phyloP scores from a whole-genome alignment of 768 basidiomycete species.

The Rhodotorula paludigena region DNA sequence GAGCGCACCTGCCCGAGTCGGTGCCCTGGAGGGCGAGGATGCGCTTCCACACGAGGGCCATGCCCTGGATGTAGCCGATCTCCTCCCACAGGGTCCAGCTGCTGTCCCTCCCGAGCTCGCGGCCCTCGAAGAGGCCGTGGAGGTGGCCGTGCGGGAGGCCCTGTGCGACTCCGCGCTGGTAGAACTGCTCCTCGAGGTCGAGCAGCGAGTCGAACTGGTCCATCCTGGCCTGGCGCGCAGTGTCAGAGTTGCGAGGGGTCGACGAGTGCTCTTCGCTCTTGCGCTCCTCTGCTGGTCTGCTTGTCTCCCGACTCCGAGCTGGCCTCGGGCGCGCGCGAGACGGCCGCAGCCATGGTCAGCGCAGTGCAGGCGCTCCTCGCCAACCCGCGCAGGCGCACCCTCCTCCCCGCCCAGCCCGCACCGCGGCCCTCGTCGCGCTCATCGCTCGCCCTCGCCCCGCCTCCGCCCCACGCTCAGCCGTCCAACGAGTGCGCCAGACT shows the following conservation, averaged over 20 bases:
- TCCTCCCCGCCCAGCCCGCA: background rate
- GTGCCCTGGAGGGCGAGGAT: slow-evolving; percentile 48
- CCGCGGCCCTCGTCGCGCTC: too few species aligned
- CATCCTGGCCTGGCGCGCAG: background rate
- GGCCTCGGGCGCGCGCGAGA: too few species aligned
- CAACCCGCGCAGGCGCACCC: background rate
- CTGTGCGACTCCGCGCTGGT: slow-evolving; percentile 66
- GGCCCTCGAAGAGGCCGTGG: slow-evolving; percentile 85
- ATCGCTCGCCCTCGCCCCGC: too few species aligned
- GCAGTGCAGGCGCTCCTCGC: too few species aligned
- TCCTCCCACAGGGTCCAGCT: slow-evolving; percentile 98
- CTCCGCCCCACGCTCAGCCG: too few species aligned
- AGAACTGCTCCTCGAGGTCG: slow-evolving; percentile 58
- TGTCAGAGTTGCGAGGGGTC: too few species aligned
- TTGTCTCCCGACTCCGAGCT: too few species aligned
- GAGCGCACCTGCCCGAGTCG: slow-evolving; percentile 1
- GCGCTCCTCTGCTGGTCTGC: too few species aligned
- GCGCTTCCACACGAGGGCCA: slow-evolving; percentile 65
- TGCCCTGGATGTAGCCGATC: slow-evolving; percentile 85
- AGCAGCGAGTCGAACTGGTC: slow-evolving; percentile 20
- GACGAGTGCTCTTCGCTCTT: too few species aligned
- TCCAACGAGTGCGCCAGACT: too few species aligned
- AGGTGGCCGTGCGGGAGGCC: slow-evolving; percentile 80
- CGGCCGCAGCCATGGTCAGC: too few species aligned
- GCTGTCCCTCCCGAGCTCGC: slow-evolving; percentile 79